Percentiles rank a stretch among this genome's conserved stretches.
Conservation (phyloP, 2,329 filamentous ascomycete genomes). For the Pleoardoris graminearum region DNA sequence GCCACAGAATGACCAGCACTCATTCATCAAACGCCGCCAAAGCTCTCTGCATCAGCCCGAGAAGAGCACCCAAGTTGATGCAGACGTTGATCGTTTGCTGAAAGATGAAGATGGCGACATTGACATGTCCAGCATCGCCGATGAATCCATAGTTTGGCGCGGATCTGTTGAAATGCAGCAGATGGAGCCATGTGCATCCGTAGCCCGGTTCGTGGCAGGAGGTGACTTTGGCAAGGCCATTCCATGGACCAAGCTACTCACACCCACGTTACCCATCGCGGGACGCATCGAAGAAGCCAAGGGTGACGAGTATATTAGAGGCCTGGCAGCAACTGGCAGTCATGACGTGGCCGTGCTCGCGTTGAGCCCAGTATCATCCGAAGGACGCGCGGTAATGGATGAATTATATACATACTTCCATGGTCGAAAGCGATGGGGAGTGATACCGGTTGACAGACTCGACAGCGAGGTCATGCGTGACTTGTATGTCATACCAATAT, state of each 20-base stretch:
- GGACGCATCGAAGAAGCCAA: constrained; percentile 80
- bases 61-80: constrained; percentile 62
- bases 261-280: constrained; percentile 69
- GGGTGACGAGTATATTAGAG: constrained; percentile 89
- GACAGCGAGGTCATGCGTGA: constrained; percentile 82
- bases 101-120: constrained; percentile 78
- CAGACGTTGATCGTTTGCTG: constrained; percentile 87
- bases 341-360: constrained; percentile 84
- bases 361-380: constrained; percentile 65
- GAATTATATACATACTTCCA: constrained; percentile 87
- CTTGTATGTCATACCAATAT: constrained; percentile 86
- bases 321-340: constrained; percentile 76
- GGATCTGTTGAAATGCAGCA: constrained; percentile 65
- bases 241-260: constrained; percentile 77
- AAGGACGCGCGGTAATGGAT: constrained; percentile 65
- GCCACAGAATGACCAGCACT: constrained; percentile 58
- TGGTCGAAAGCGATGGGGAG: constrained; percentile 80
- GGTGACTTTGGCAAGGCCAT: constrained; percentile 70
- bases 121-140: constrained; percentile 73
- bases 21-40: constrained; percentile 55
- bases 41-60: constrained; percentile 50
- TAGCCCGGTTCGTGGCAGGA: constrained; percentile 82
- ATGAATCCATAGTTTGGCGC: constrained; percentile 67
- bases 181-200: constrained; percentile 73
- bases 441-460: constrained; percentile 56